A percentile compares a stretch with the other conserved stretches of the same genome.
These are phyloP conservation scores for Colletotrichum tamarilloi DNA, from an alignment of 2,329 filamentous ascomycete genomes.

Conservation along the genomic window DNA sequence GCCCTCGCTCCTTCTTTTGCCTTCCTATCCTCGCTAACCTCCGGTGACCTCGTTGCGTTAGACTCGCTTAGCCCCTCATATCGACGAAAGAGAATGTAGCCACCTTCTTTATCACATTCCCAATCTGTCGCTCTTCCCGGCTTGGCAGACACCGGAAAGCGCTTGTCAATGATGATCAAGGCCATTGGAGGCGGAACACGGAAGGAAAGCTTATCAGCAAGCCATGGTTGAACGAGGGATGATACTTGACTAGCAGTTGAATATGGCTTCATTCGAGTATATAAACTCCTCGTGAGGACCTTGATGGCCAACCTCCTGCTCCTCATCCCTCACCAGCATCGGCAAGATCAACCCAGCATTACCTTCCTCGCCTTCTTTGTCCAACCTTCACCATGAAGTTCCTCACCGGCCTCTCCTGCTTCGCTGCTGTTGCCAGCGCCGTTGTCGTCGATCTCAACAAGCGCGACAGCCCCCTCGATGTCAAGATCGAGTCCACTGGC, in stretches of 20 bases:
- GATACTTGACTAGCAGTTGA: background rate
- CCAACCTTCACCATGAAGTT: constrained; percentile 51
- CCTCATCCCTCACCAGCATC: constrained; percentile 11
- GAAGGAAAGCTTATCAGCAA: no score
- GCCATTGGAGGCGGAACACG: no score
- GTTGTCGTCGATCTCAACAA: constrained; percentile 47
- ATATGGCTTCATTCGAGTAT: background rate
- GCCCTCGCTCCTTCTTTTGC: constrained; percentile 13
- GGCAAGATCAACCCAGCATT: background rate
- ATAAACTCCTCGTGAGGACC: constrained; percentile 6
- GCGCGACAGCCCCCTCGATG: constrained; percentile 54
- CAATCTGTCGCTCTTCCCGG: constrained; percentile 7
- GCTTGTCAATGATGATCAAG: background rate
- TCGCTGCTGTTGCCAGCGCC: constrained; percentile 50
- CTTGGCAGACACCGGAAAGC: background rate
- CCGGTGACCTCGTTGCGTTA: background rate
- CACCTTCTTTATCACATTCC: constrained; percentile 2
- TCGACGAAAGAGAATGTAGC: background rate
- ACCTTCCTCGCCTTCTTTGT: background rate
- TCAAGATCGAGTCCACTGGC: constrained; percentile 58
- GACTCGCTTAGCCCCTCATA: background rate
- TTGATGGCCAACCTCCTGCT: background rate
- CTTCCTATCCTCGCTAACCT: constrained; percentile 20
- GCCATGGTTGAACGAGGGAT: background rate
- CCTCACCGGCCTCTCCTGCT: constrained; percentile 46